phyloP scores from a whole-genome alignment of 73 alveolate genomes.

The Paraurostyla sp. region DNA sequence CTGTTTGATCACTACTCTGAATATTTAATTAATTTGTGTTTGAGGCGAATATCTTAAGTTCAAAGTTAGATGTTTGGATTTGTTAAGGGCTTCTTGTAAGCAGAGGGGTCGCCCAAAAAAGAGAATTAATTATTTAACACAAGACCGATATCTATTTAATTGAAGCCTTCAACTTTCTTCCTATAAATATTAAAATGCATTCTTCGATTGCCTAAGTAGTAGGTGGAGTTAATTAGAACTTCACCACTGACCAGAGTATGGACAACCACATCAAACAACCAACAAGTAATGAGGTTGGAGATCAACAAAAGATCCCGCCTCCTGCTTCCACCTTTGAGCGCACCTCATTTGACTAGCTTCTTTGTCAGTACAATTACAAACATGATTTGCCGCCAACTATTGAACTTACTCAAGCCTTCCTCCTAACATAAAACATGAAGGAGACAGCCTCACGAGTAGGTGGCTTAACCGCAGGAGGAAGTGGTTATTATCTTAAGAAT shows the following conservation, averaged over 20 bases:
- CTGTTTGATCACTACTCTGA: background rate
- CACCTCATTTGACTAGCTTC: constrained; percentile 43
- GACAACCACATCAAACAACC: background rate
- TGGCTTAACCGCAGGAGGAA: constrained; percentile 50
- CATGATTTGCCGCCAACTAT: constrained; percentile 60
- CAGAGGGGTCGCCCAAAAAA: constrained; percentile 37
- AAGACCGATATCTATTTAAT: constrained; percentile 34
- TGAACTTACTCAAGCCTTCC: constrained; percentile 57
- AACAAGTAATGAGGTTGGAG: background rate
- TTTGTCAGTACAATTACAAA: constrained; percentile 17
- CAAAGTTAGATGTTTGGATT: constrained; percentile 9
- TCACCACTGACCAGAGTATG: background rate
- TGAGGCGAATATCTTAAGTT: constrained; percentile 26
- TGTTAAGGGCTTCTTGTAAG: background rate
- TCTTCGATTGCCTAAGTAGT: background rate
- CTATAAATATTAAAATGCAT: constrained; percentile 49
- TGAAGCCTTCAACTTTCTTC: constrained; percentile 18
- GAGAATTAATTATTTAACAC: constrained; percentile 53
- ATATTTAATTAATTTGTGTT: background rate
- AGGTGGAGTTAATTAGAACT: background rate
- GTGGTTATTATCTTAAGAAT: constrained; percentile 12
- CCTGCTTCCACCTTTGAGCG: constrained; percentile 47
- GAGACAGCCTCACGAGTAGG: constrained; percentile 45
- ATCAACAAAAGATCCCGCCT: constrained; percentile 33
- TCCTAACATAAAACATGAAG: constrained; percentile 49